Evolutionary conservation across 768 basidiomycete species (phyloP).

Genomic region (Rhodotorula taiwanensis): DNA sequence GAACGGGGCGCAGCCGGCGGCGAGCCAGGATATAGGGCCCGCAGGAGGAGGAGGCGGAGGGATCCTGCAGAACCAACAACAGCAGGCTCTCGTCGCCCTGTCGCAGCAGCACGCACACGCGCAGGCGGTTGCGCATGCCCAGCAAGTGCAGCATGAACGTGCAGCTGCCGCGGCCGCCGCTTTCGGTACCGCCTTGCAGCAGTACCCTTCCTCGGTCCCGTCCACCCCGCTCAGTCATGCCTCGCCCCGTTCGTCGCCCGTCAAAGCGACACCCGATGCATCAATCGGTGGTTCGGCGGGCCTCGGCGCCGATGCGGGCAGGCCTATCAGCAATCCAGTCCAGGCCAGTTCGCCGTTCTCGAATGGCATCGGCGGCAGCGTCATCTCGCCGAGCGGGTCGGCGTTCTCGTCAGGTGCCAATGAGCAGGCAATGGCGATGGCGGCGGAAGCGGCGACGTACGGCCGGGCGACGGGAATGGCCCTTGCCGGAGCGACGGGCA

Average conservation of each 20-base stretch:
- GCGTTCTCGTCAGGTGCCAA: slow-evolving; percentile 21
- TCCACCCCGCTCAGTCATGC: slow-evolving; percentile 10
- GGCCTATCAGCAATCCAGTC: too few species aligned
- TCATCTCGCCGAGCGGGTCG: slow-evolving; percentile 23
- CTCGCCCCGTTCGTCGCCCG: slow-evolving; percentile 11
- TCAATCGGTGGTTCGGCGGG: too few species aligned
- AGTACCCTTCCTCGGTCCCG: not conserved
- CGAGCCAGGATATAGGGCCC: not conserved
- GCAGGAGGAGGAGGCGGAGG: not conserved
- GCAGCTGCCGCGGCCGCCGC: too few species aligned
- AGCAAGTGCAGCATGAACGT: not conserved
- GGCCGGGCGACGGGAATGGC: slow-evolving; percentile 9
- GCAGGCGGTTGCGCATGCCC: not conserved
- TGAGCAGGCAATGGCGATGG: too few species aligned
- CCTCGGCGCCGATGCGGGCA: slow-evolving; percentile 1
- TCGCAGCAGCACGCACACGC: not conserved
- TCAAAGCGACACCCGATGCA: slow-evolving; percentile 16
- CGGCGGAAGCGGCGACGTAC: not conserved
- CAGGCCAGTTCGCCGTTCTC: slow-evolving; percentile 19
- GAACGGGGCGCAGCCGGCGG: too few species aligned
- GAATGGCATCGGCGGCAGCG: not conserved
- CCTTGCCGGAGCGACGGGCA: slow-evolving; percentile 4
- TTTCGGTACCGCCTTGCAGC: too few species aligned
- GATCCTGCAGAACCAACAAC: not conserved
- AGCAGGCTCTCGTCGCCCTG: not conserved